Evolutionary conservation across 2,329 filamentous ascomycete species (phyloP).

Genomic region (Cladophialophora exuberans): DNA sequence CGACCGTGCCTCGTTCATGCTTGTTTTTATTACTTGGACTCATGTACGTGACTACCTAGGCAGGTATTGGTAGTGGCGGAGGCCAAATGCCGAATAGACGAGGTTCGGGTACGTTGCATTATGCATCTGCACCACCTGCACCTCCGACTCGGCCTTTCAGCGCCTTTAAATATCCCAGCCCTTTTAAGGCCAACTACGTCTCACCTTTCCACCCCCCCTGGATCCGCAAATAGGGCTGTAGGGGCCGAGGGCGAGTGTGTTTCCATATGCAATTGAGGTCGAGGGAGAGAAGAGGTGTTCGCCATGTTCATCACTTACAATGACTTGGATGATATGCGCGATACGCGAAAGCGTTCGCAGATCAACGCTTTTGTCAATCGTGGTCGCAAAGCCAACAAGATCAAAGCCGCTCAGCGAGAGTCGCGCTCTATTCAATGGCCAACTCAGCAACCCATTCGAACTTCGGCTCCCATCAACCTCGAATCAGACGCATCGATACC

Average conservation of each 20-base stretch:
- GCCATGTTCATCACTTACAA: slow-evolving; percentile 15
- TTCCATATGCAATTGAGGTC: neutral
- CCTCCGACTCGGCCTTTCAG: neutral
- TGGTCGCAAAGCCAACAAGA: slow-evolving; percentile 1
- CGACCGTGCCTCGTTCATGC: too few species aligned
- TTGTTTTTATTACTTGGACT: too few species aligned
- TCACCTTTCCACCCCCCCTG: neutral
- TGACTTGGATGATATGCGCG: slow-evolving; percentile 13
- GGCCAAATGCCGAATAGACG: neutral
- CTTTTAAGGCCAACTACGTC: neutral
- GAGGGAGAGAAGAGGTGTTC: neutral
- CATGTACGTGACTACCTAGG: too few species aligned
- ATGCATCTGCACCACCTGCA: too few species aligned
- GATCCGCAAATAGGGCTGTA: slow-evolving; percentile 10
- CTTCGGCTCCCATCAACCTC: neutral
- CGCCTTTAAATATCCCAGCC: neutral
- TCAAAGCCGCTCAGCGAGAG: slow-evolving; percentile 1
- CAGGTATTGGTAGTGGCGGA: too few species aligned
- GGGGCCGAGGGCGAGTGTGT: neutral
- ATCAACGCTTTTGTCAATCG: slow-evolving; percentile 12
- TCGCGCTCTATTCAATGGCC: slow-evolving; percentile 1
- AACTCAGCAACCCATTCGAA: neutral
- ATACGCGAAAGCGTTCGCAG: slow-evolving; percentile 9
- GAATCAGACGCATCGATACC: neutral
- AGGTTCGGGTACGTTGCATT: too few species aligned